phyloP scores from a whole-genome alignment of 1,284 basidiomycete species.

The Ceratobasidium sp. region DNA sequence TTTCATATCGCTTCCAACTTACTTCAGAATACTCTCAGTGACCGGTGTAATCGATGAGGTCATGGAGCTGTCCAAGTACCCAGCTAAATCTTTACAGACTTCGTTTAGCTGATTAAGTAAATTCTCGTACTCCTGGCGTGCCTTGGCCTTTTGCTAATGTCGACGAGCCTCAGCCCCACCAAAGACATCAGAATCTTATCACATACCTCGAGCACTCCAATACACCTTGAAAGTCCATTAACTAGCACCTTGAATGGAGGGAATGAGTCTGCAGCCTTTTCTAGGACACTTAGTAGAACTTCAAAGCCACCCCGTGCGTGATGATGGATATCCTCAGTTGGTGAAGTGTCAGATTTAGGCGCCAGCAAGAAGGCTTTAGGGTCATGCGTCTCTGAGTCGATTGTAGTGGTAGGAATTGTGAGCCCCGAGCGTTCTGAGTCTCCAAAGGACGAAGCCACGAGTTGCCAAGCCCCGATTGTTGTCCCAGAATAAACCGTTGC shows the following conservation, averaged over 20 bases:
- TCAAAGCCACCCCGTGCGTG: not conserved
- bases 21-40: not conserved
- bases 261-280: not conserved
- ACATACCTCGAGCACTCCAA: slow-evolving; percentile 13
- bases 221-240: not conserved
- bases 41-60: not conserved
- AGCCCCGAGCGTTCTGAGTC: too few relatives aligned
- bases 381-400: too few relatives aligned
- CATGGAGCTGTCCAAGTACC: not conserved
- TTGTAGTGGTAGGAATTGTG: too few relatives aligned
- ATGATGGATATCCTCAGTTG: not conserved
- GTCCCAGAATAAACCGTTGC: too few relatives aligned
- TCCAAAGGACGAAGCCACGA: too few relatives aligned
- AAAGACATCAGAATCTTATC: not conserved
- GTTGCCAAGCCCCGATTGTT: too few relatives aligned
- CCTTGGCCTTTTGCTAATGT: not conserved
- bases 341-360: too few relatives aligned
- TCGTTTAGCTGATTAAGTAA: not conserved
- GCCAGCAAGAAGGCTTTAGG: too few relatives aligned
- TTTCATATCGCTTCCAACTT: not conserved
- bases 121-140: not conserved
- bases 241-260: not conserved
- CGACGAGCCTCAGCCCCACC: not conserved
- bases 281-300: not conserved
- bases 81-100: not conserved